phyloP scores from a whole-genome alignment of 2,329 filamentous ascomycete species.

The Trichoderma asperellum region DNA sequence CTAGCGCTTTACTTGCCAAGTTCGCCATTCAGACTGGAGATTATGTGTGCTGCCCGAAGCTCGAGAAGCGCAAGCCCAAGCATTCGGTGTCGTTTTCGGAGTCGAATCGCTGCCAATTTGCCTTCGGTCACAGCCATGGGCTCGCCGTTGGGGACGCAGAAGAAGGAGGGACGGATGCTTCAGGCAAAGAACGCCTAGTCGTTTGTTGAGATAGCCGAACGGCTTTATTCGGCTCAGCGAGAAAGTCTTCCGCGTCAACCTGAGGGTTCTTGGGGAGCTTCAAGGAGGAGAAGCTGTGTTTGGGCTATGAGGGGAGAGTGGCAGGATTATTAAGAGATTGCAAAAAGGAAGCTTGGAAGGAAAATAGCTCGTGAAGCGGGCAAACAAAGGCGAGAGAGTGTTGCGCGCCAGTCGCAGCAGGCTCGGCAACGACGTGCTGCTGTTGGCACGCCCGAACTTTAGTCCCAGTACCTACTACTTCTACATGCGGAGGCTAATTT shows the following conservation, averaged over 20 bases:
- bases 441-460: neutral
- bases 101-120: slow-evolving; percentile 19
- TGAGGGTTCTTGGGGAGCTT: neutral
- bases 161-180: neutral
- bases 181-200: neutral
- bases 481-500: neutral
- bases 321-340: neutral
- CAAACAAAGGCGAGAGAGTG: slow-evolving; percentile 1
- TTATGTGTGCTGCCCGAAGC: slow-evolving; percentile 22
- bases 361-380: neutral
- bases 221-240: neutral
- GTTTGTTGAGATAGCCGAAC: neutral
- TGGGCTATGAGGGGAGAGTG: neutral
- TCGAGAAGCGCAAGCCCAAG: slow-evolving; percentile 21
- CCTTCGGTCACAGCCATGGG: slow-evolving; percentile 30
- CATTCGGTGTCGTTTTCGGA: slow-evolving; percentile 28
- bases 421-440: neutral
- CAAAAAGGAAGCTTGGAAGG: neutral
- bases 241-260: neutral
- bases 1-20: slow-evolving; percentile 31
- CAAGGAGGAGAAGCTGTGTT: neutral
- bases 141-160: slow-evolving; percentile 26
- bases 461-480: neutral
- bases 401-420: neutral
- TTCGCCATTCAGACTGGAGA: slow-evolving; percentile 35